These are phyloP conservation scores for Sporothrix mexicana DNA, from an alignment of 2,329 filamentous ascomycete genomes.

Conservation along the genomic window DNA sequence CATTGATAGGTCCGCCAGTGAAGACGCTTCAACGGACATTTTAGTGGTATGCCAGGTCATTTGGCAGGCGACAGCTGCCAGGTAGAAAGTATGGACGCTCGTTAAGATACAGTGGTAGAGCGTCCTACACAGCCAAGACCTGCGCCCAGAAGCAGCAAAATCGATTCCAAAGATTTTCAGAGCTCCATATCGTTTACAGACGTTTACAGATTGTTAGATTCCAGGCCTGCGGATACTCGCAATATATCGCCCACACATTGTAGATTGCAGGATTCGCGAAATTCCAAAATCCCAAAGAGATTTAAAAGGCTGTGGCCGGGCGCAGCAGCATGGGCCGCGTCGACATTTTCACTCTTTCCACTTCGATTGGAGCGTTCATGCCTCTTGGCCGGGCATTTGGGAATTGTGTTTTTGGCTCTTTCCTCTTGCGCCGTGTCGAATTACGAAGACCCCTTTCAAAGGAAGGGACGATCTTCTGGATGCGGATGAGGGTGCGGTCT, in stretches of 20 bases:
- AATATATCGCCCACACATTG: neutral
- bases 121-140: neutral
- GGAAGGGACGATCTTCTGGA: neutral
- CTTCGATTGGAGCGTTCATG: neutral
- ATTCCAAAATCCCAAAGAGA: neutral
- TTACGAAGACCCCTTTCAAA: neutral
- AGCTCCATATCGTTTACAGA: neutral
- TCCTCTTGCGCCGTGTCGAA: neutral
- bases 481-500: neutral
- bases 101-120: too few species aligned
- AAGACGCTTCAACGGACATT: neutral
- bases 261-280: neutral
- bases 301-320: neutral
- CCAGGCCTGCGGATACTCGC: neutral
- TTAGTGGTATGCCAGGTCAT: neutral
- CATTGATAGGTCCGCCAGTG: neutral
- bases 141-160: slow-evolving; percentile 1
- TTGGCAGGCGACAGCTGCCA: too few species aligned
- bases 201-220: neutral
- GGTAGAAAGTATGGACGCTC: too few species aligned
- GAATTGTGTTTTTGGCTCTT: neutral
- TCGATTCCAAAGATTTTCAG: slow-evolving; percentile 20
- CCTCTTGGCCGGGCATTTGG: neutral
- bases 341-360: neutral
- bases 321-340: slow-evolving; percentile 11